A percentile compares a stretch with the other conserved stretches of the same genome.
phyloP scores from a whole-genome alignment of 2,329 filamentous ascomycete genomes.

The Trichoderma sp. region DNA sequence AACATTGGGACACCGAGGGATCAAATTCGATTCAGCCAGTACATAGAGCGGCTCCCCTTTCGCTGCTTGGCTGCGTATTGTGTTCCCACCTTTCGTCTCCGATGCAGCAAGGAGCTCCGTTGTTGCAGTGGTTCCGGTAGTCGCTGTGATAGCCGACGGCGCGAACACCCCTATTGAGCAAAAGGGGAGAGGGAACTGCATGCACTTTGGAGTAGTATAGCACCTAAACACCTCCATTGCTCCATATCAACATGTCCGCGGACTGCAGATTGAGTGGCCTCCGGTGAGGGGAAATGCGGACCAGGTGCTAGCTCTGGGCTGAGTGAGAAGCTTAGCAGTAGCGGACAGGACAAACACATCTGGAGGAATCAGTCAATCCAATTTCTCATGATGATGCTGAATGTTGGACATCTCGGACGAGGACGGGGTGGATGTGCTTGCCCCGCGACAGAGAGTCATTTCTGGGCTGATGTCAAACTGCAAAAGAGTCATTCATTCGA shows the following conservation, averaged over 20 bases:
- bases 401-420: not conserved
- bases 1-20: not conserved
- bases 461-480: not conserved
- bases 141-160: not conserved
- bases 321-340: constrained; percentile 8
- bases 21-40: not conserved
- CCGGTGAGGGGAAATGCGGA: constrained; percentile 4
- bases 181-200: not conserved
- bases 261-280: not conserved
- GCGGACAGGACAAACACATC: not conserved
- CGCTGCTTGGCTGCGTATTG: not conserved
- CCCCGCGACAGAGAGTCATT: not conserved
- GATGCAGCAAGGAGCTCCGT: not conserved
- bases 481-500: not conserved
- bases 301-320: not conserved
- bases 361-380: not conserved
- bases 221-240: not conserved
- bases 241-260: not conserved
- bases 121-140: not conserved
- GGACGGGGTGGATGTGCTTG: not conserved
- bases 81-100: not conserved
- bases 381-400: not conserved
- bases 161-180: not conserved
- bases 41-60: not conserved
- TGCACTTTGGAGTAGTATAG: not conserved